These are phyloP conservation scores for Albizia julibrissin DNA, from an alignment of 306 rosid species.

Conservation along the genomic window DNA sequence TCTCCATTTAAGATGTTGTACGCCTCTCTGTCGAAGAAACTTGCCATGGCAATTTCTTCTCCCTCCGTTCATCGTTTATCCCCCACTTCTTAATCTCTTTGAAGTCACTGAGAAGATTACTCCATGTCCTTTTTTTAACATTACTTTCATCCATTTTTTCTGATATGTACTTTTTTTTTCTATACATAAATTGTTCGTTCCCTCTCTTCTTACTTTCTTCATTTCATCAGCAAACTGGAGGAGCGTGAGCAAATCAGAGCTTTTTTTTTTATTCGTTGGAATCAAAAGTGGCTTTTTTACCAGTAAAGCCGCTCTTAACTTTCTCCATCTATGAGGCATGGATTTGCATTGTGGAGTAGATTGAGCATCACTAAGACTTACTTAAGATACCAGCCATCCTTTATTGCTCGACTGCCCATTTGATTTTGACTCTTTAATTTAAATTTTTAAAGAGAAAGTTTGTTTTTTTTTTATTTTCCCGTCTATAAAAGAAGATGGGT, in stretches of 20 bases:
- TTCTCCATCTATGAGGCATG: conserved; percentile 70
- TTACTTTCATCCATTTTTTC: too few species aligned
- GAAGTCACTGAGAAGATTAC: too few species aligned
- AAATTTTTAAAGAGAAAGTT: too few species aligned
- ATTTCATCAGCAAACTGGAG: conserved; percentile 73
- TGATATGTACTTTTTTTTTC: too few species aligned
- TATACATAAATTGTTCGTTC: background rate
- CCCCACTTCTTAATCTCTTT: conserved; percentile 55
- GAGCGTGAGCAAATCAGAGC: conserved; percentile 61
- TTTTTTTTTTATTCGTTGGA: conserved; percentile 31
- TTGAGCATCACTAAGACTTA: conserved; percentile 49
- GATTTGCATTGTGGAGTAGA: conserved; percentile 59
- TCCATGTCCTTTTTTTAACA: conserved; percentile 37
- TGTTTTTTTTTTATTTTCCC: too few species aligned
- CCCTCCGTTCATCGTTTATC: conserved; percentile 41
- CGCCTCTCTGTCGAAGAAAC: too few species aligned
- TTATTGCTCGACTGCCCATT: background rate
- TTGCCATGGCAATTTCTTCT: conserved; percentile 41
- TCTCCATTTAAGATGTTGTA: conserved; percentile 45
- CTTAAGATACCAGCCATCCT: conserved; percentile 46
- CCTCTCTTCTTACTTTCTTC: conserved; percentile 69
- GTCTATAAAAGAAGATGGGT: too few species aligned
- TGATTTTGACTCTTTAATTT: too few species aligned
- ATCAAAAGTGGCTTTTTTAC: conserved; percentile 41
- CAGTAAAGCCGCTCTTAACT: conserved; percentile 77